phyloP scores from a whole-genome alignment of 495 filamentous ascomycete species.

The Apodospora peruviana region DNA sequence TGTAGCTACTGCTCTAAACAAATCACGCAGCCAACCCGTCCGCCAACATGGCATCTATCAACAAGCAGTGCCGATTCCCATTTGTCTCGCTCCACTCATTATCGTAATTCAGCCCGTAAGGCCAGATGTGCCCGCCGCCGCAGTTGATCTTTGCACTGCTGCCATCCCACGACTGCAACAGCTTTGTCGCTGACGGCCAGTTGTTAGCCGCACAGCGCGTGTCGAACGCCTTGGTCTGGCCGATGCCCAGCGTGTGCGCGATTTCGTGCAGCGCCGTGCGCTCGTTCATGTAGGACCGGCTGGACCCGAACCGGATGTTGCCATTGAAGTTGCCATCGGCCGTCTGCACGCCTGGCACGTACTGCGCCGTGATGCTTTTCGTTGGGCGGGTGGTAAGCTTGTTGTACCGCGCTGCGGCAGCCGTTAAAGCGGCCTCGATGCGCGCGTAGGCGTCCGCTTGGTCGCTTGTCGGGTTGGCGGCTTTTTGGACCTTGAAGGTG shows the following conservation, averaged over 20 bases:
- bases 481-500: conserved; percentile 26
- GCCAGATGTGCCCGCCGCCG: conserved; percentile 38
- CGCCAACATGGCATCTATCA: conserved; percentile 35
- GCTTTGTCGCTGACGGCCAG: conserved; percentile 32
- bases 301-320: conserved; percentile 37
- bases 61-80: conserved; percentile 28
- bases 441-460: conserved; percentile 32
- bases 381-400: conserved; percentile 20
- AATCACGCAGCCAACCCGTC: conserved; percentile 22
- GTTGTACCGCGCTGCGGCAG: conserved; percentile 32
- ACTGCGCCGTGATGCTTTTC: conserved; percentile 31
- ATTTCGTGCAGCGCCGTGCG: conserved; percentile 43
- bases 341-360: conserved; percentile 33
- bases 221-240: conserved; percentile 34
- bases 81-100: conserved; percentile 37
- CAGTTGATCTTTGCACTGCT: conserved; percentile 34
- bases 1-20: too few species aligned
- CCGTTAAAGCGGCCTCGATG: conserved; percentile 33
- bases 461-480: conserved; percentile 29
- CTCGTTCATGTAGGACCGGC: conserved; percentile 40
- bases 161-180: conserved; percentile 34
- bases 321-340: conserved; percentile 40
- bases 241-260: conserved; percentile 37
- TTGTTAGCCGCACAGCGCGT: conserved; percentile 25
- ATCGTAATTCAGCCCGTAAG: conserved; percentile 40